Base-by-base conservation (phyloP, 1,284 basidiomycete species). In the Moesziomyces globuligerus region DNA sequence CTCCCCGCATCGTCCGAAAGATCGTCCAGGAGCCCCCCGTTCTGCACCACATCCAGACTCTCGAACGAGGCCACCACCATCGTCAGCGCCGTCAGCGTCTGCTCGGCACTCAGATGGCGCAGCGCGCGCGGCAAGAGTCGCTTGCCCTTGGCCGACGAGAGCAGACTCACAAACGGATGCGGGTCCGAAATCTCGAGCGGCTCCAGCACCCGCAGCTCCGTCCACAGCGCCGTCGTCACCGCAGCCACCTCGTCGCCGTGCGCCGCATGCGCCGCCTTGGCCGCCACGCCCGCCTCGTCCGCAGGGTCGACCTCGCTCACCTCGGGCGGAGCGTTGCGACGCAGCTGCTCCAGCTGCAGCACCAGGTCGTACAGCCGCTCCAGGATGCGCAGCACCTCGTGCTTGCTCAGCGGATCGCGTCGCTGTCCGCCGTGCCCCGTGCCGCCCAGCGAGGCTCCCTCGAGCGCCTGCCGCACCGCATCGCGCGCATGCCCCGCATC, bases 161-260 rank as follows among this genome's bases (percentile, higher is more conserved):
- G 86, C 39, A 99, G 86, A 2, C 94, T 93, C 74, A 98, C 90
- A 84, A 99, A 98, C 0, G 96, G 96, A 84, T 98, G 96, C 5
- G 95, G 95, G 65, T 91, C 92, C 90, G 93, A 94, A 34, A 92
- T 90, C 81, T 94, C 93, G 11, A 98, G 87, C 24, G 94, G 93
- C 41, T 93, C 90, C 86, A 92, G 89, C 21, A 98, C 91, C 77
- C 90, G 87, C 43, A 97, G 84, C 43, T 88, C 88, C 58, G 88
- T 87, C 91, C 93, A 98, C 58, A 98, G 86, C 34, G 48, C 45
- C 11, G 61, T 49, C 9, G 71, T 65, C 21, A 81, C 69, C 11
- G 54, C 52, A 13, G 62, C 68, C 21, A 71, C 64, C 24, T 79
- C 59, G 17, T 48, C 41, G 45, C 72, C 64, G 45, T 75, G 73